Conservation (phyloP, 2,329 filamentous ascomycete species). For the Scedosporium dehoogii region DNA sequence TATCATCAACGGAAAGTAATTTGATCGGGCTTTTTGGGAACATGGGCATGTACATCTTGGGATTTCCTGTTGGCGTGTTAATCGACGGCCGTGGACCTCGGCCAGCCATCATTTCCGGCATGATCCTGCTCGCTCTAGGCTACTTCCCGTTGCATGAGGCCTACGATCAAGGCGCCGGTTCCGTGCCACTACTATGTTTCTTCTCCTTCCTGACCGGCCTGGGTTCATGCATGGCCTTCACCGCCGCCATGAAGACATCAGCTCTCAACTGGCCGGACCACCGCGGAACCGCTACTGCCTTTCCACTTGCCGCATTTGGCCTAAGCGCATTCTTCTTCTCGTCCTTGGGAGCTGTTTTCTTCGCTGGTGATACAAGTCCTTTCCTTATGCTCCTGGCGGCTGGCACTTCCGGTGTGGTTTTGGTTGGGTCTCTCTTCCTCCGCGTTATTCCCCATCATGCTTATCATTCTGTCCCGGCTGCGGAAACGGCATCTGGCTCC, state of each 20-base stretch:
- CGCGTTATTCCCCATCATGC: constrained; percentile 55
- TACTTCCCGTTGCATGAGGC: constrained; percentile 81
- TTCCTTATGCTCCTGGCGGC: constrained; percentile 73
- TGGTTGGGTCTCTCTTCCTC: constrained; percentile 77
- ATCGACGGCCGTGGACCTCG: constrained; percentile 76
- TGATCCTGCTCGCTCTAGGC: constrained; percentile 61
- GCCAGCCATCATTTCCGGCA: constrained; percentile 66
- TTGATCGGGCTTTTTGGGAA: constrained; percentile 80
- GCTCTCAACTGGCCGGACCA: constrained; percentile 88
- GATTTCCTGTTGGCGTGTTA: constrained; percentile 80
- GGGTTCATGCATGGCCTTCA: constrained; percentile 86
- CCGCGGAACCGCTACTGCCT: constrained; percentile 86
- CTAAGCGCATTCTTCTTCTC: constrained; percentile 97
- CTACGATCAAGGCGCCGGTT: constrained; percentile 57
- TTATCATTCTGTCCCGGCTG: constrained; percentile 43
- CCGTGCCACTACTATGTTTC: constrained; percentile 59
- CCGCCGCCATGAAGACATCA: constrained; percentile 73
- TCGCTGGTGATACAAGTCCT: constrained; percentile 72
- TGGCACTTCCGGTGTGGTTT: constrained; percentile 67
- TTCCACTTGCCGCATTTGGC: constrained; percentile 86
- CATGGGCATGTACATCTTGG: constrained; percentile 86
- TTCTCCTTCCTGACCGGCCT: constrained; percentile 80
- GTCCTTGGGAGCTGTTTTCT: constrained; percentile 61
- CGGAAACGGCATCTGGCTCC: constrained; percentile 14
- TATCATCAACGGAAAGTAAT: constrained; percentile 90